Base-by-base conservation (phyloP, 1,284 basidiomycete genomes). In the Meripilus lineatus region DNA sequence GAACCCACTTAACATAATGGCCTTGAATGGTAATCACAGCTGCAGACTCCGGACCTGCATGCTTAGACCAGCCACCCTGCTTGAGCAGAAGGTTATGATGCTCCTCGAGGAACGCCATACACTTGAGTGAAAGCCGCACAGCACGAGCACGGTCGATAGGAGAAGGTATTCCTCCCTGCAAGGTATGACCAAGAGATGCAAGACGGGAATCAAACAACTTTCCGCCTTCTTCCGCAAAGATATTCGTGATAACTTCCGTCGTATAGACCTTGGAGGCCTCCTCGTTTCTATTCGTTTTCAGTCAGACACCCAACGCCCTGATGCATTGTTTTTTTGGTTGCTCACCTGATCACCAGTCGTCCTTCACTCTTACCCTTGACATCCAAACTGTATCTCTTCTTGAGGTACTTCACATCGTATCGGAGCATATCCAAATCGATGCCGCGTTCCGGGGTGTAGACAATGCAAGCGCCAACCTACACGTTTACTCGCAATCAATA, bases 151-250 rank as follows among this genome's bases (percentile, higher is more conserved):
- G 89, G 69, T 99, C 96, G 52, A 91, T 75, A 0, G 95, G 95
- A 0, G 93, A 95, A 3, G 95, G 95, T 3, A 91, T 84, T 4
- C 93, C 93, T 15, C 95, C 95, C 63, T 99, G 95, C 7, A 99
- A 72, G 2, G 93, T 97, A 69, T 99, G 96, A 8, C 96, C 95
- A 17, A 99, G 81, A 3, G 89, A 86, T 14, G 95, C 96, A 10
- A 83, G 89, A 38, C 96, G 86, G 15, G 95, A 84, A 68, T 99
- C 96, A 60, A 98, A 99, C n/a, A 96, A 72, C 5, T 75, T 62
- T 14, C 82, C 81, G 34, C 95, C 95, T 67, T 99, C 95, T 59
- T 97, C 93, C 56, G 88, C 88, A 66, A 97, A 71, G 71, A 99
- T 95, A 64, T 91, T 90, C 52, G 88, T 95, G 55, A 99, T 79